These are phyloP conservation scores for Pelargonium cotyledonis DNA, from an alignment of 441 rosid species.

Conservation along the genomic window DNA sequence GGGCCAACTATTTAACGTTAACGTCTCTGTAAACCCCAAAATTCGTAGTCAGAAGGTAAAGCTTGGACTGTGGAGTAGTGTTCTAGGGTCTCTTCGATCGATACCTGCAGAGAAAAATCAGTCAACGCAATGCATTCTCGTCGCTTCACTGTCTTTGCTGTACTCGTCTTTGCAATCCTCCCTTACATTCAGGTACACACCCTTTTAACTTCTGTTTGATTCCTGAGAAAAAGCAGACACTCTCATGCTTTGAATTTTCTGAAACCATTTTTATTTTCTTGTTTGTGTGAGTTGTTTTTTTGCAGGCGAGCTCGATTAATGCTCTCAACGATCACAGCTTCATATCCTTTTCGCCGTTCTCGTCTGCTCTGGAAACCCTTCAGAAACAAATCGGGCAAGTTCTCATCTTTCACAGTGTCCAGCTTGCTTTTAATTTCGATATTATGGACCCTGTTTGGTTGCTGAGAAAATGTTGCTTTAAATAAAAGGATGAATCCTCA, in stretches of 20 bases:
- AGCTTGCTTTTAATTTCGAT: not conserved
- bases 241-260: not conserved
- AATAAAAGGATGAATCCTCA: not conserved
- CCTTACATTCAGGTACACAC: slow-evolving; percentile 21
- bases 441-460: slow-evolving; percentile 1
- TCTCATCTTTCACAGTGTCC: not conserved
- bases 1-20: no score
- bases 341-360: slow-evolving; percentile 36
- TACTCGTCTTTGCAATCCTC: slow-evolving; percentile 13
- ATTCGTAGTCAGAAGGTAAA: not conserved
- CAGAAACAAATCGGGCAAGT: slow-evolving; percentile 45
- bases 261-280: not conserved
- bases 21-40: not conserved
- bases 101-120: not conserved
- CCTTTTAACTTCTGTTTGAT: not conserved
- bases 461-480: not conserved
- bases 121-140: slow-evolving; percentile 20
- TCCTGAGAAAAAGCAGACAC: not conserved
- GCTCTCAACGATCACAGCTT: slow-evolving; percentile 19
- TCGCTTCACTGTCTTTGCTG: slow-evolving; percentile 20
- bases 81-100: not conserved
- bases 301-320: slow-evolving; percentile 26
- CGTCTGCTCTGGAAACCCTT: slow-evolving; percentile 38
- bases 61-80: not conserved
- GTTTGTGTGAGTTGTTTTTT: not conserved